These are phyloP conservation scores for Barnettozyma californica DNA, from an alignment of 805 yeast genomes.

Conservation along the genomic window DNA sequence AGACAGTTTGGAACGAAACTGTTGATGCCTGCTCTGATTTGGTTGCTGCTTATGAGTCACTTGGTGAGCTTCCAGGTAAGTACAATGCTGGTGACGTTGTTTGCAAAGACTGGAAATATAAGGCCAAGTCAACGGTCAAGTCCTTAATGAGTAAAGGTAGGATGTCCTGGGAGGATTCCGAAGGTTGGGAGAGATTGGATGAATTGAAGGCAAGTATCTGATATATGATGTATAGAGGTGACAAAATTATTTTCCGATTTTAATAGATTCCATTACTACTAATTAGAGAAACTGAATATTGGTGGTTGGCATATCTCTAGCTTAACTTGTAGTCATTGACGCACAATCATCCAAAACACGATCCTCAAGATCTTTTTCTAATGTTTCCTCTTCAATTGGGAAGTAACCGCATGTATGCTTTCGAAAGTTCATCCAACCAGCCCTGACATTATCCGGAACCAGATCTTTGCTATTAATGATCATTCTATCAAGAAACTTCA, in stretches of 20 bases:
- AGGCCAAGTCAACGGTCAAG: slow-evolving; percentile 67
- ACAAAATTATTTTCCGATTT: too few species aligned
- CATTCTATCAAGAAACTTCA: slow-evolving; percentile 8
- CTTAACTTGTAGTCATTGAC: not conserved
- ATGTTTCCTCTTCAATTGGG: not conserved
- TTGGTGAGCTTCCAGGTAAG: slow-evolving; percentile 81
- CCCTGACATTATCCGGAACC: not conserved
- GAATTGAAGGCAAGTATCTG: slow-evolving; percentile 28
- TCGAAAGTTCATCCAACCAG: slow-evolving; percentile 5
- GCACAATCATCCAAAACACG: not conserved
- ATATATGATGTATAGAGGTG: not conserved
- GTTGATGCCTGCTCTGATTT: slow-evolving; percentile 75
- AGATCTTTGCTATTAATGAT: not conserved
- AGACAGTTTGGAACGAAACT: slow-evolving; percentile 66
- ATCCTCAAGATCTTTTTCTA: not conserved
- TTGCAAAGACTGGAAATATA: slow-evolving; percentile 89
- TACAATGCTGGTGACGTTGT: slow-evolving; percentile 79
- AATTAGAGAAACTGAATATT: too few species aligned
- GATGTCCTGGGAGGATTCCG: slow-evolving; percentile 71
- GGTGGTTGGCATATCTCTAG: too few species aligned
- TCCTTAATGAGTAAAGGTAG: slow-evolving; percentile 76
- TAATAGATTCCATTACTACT: too few species aligned
- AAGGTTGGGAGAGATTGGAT: slow-evolving; percentile 65
- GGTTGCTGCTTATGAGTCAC: slow-evolving; percentile 77
- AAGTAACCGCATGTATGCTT: not conserved